These are phyloP conservation scores for Selaginella tamariscina DNA, from an alignment of 75 land plant species.

Conservation along the genomic window DNA sequence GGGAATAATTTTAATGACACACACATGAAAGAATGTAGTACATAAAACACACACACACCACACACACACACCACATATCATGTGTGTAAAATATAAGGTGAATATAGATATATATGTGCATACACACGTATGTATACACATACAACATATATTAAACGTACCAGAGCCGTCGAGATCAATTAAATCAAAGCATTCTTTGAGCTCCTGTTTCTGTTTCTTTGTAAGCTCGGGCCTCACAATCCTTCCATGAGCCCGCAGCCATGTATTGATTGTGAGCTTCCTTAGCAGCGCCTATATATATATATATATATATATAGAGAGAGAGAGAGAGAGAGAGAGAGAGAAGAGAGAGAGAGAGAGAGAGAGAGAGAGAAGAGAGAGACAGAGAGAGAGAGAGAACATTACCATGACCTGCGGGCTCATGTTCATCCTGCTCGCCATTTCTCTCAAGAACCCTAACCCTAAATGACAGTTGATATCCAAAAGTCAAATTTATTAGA, in stretches of 20 bases:
- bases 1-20: too few species aligned
- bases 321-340: neutral
- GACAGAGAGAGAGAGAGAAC: neutral
- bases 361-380: neutral
- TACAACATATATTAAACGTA: too few species aligned
- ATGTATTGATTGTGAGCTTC: constrained; percentile 14
- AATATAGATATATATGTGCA: too few species aligned
- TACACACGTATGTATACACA: too few species aligned
- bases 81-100: too few species aligned
- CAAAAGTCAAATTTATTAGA: neutral
- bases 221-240: constrained; percentile 30
- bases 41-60: too few species aligned
- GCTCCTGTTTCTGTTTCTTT: constrained; percentile 25
- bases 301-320: neutral
- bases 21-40: neutral
- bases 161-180: constrained; percentile 38
- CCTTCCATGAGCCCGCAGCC: constrained; percentile 33
- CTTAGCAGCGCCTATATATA: constrained; percentile 8
- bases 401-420: neutral
- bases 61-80: too few species aligned
- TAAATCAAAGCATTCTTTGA: constrained; percentile 34
- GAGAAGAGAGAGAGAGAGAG: neutral
- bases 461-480: neutral
- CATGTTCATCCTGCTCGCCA: neutral
- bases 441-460: neutral